Percentiles rank a stretch among this genome's conserved stretches.
Conservation (phyloP, 306 rosid genomes). For the Vigna nakashimae region DNA sequence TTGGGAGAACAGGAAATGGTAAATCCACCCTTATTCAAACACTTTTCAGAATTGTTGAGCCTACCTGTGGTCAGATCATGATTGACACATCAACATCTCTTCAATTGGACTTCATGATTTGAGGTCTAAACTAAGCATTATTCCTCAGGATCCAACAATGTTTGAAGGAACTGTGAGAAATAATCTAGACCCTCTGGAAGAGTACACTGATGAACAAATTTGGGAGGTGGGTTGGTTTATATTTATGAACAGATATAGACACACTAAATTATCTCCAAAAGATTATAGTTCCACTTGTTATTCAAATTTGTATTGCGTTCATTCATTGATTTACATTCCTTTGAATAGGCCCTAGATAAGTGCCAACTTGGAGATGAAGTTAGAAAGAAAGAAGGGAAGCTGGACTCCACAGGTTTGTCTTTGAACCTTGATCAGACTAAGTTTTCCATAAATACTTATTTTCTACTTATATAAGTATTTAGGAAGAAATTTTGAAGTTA, state of each 20-base stretch:
- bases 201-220: conserved; percentile 79
- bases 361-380: conserved; percentile 95
- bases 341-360: conserved; percentile 75
- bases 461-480: too few relatives aligned
- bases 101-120: conserved; percentile 83
- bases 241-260: too few relatives aligned
- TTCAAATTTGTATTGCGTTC: background rate
- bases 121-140: conserved; percentile 79
- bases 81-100: conserved; percentile 71
- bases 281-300: conserved; percentile 1
- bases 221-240: conserved; percentile 71
- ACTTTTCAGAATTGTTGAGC: conserved; percentile 76
- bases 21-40: conserved; percentile 83
- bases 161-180: conserved; percentile 90
- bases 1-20: conserved; percentile 93
- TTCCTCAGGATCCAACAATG: conserved; percentile 98
- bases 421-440: background rate
- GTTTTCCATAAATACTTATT: too few relatives aligned
- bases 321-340: background rate
- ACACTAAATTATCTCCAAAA: background rate
- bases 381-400: conserved; percentile 78
- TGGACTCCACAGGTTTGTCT: conserved; percentile 74
- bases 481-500: background rate
- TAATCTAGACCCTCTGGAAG: conserved; percentile 84
- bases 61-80: conserved; percentile 60